Conservation (phyloP, 2,329 filamentous ascomycete species). For the Cadophora sp. region DNA sequence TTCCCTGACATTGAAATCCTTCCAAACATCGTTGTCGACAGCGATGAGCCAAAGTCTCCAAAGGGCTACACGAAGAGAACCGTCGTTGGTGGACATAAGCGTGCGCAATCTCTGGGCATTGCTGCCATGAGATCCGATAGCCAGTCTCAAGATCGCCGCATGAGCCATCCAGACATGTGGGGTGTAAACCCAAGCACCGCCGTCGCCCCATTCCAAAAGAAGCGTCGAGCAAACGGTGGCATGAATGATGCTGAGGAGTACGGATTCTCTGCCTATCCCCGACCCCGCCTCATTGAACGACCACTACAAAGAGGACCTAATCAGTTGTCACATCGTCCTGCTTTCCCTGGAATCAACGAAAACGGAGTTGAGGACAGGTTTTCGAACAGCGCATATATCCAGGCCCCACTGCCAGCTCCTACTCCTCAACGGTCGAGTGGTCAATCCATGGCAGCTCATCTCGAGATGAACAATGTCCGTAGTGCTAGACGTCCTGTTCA, state of each 20-base stretch:
- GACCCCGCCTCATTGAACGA: slow-evolving; percentile 18
- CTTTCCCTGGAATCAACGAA: slow-evolving; percentile 36
- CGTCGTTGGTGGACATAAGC: slow-evolving; percentile 37
- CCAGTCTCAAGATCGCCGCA: slow-evolving; percentile 29
- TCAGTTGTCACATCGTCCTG: slow-evolving; percentile 32
- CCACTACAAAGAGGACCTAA: slow-evolving; percentile 26
- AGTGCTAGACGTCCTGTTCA: slow-evolving; percentile 34
- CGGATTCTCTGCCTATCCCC: slow-evolving; percentile 9
- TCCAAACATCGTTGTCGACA: slow-evolving; percentile 45
- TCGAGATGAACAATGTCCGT: slow-evolving; percentile 33
- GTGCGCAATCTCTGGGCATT: slow-evolving; percentile 44
- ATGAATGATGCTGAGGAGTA: slow-evolving; percentile 15
- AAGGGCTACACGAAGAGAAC: slow-evolving; percentile 41
- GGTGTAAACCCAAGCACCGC: slow-evolving; percentile 18
- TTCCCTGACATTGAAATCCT: slow-evolving; percentile 52
- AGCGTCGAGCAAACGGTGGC: slow-evolving; percentile 33
- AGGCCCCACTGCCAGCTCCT: slow-evolving; percentile 38
- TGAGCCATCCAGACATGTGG: slow-evolving; percentile 34
- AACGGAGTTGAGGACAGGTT: slow-evolving; percentile 34
- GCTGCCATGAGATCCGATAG: slow-evolving; percentile 26
- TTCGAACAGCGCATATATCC: slow-evolving; percentile 21
- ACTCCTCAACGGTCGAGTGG: slow-evolving; percentile 36
- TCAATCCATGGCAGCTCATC: slow-evolving; percentile 37
- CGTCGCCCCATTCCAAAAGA: slow-evolving; percentile 34
- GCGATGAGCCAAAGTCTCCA: slow-evolving; percentile 41